phyloP scores from a whole-genome alignment of 257 asterid genomes.

The Nicotiana sylvestris region DNA sequence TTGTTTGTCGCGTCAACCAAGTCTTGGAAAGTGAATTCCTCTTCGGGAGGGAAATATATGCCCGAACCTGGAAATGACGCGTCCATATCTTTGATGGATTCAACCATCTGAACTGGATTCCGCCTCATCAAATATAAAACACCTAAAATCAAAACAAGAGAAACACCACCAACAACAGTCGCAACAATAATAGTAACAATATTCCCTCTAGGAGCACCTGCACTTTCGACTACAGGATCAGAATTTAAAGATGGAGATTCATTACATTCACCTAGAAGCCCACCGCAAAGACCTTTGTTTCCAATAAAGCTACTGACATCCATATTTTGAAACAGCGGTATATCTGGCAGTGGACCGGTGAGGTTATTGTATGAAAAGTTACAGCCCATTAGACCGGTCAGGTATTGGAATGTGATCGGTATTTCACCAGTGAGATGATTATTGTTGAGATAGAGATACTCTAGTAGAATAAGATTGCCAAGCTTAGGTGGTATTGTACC shows the following conservation, averaged over 20 bases:
- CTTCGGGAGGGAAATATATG: slow-evolving; percentile 80
- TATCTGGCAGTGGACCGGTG: slow-evolving; percentile 69
- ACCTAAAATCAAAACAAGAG: slow-evolving; percentile 50
- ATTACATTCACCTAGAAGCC: slow-evolving; percentile 55
- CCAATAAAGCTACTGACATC: slow-evolving; percentile 59
- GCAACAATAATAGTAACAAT: slow-evolving; percentile 50
- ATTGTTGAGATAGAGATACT: slow-evolving; percentile 57
- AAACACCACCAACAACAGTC: slow-evolving; percentile 58
- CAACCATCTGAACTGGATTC: slow-evolving; percentile 33
- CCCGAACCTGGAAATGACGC: slow-evolving; percentile 46
- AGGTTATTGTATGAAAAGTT: slow-evolving; percentile 73
- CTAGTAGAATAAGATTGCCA: slow-evolving; percentile 69
- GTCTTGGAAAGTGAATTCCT: slow-evolving; percentile 81
- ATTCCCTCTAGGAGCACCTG: slow-evolving; percentile 39
- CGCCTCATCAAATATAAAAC: slow-evolving; percentile 52
- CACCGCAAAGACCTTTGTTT: slow-evolving; percentile 77
- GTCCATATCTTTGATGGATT: slow-evolving; percentile 34
- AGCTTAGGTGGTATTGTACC: slow-evolving; percentile 74
- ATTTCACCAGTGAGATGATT: slow-evolving; percentile 71
- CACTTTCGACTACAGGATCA: not conserved
- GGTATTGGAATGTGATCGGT: slow-evolving; percentile 65
- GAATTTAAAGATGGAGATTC: slow-evolving; percentile 19
- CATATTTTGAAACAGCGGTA: slow-evolving; percentile 62
- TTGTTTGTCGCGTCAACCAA: slow-evolving; percentile 77
- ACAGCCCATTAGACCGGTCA: slow-evolving; percentile 79